Evolutionary conservation across 768 basidiomycete species (phyloP), one percentile per base, ranked within the genome.

Genomic region (Boletellus ananas): DNA sequence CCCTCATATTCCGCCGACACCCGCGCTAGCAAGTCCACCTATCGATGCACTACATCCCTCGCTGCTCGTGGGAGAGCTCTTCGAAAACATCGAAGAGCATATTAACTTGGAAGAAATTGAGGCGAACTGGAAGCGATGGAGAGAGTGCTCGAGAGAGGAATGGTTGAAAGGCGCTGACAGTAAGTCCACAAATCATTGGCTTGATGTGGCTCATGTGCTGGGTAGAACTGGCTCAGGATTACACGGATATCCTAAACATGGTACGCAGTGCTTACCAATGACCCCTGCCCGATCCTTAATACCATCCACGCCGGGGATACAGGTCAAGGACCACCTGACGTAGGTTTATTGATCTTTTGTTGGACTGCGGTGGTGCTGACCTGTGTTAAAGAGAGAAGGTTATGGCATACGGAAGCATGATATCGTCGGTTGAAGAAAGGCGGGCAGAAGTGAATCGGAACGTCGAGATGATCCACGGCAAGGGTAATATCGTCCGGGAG

Each of bases 261-360:
- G 64, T 66, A 43, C 49, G 61, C 17, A 18, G 1, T 40, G 20
- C 21, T 50, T 14, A 51, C 45, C 47, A 37, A 29, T 18, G 4
- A 3, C 23, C 41, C 12, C 17, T 41, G 11, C 39, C 44, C 52
- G 17, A 38, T 41, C 11, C 25, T 42, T 34, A 31, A 34, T 42
- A 13, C 38, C 42, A 8, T 54, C 23, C 34, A 40, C 36, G 17
- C 18, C 5, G 35, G 25, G 25, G 51, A 34, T 11, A 34, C 42
- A 66, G 63, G 61, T 58, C 20, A 67, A 67, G 39, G 67, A 69
- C 25, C 57, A 58, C 45, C 33, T 67, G 20, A 61, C 59, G 66
- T 69, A 36, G 18, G 58, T 45, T 34, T 39, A 25, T 41, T 29
- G 6, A 16, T 42, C 25, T 34, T 14, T 23, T 21, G 17, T 13